phyloP scores from a whole-genome alignment of 805 yeast genomes.

The Candida boleticola region DNA sequence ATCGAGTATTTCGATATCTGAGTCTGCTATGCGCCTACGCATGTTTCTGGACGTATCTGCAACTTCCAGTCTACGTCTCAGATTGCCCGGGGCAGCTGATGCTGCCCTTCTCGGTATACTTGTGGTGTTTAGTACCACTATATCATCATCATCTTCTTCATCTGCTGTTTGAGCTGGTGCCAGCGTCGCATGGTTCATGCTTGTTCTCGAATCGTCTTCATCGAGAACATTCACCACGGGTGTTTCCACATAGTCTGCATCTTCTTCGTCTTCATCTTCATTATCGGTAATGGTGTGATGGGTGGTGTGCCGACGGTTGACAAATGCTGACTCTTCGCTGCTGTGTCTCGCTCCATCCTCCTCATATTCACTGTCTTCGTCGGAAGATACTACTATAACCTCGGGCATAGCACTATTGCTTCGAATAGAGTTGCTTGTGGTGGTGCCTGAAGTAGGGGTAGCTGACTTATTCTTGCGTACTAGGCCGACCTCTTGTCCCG shows the following conservation, averaged over 20 bases:
- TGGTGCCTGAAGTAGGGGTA: background rate
- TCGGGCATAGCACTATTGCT: background rate
- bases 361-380: background rate
- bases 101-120: background rate
- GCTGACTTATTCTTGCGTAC: background rate
- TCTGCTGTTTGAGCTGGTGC: conserved; percentile 1
- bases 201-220: conserved; percentile 6
- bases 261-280: background rate
- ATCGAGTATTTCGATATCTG: conserved; percentile 21
- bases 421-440: background rate
- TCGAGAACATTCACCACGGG: conserved; percentile 12
- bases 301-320: background rate
- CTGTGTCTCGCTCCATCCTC: background rate
- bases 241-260: background rate
- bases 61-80: background rate
- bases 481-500: background rate
- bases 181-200: conserved; percentile 1
- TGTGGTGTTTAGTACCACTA: background rate
- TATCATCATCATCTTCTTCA: conserved; percentile 7
- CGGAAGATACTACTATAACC: conserved; percentile 3
- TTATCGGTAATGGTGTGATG: background rate
- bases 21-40: conserved; percentile 12
- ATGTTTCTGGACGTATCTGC: conserved; percentile 2
- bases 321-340: background rate
- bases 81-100: too few species aligned